Evolutionary conservation across 2,329 filamentous ascomycete genomes (phyloP), one percentile per base, ranked within the genome.

Genomic region (Leptographium galeiforme): DNA sequence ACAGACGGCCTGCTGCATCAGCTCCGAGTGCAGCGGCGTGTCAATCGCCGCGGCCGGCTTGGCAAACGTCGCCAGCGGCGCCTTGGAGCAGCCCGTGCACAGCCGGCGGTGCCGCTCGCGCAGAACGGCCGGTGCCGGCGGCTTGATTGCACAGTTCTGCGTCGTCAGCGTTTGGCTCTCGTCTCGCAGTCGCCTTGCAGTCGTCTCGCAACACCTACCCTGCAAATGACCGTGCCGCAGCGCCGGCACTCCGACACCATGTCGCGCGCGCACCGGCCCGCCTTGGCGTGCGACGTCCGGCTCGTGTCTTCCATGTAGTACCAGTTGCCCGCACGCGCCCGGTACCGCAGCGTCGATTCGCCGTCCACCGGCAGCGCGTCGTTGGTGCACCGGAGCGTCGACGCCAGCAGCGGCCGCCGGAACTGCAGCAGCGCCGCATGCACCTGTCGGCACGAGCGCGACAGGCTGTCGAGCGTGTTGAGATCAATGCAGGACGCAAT

Each of bases 81-180:
- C 83, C 57, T 81, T 82, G 34, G 81, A 77, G 65, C 91, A 96
- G 11, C 81, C 76, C 8, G 75, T 75, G 65, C 91, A 96, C 4
- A 96, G 77, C 25, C 91, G 80, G 50, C 91, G 85, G 64, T 94
- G 85, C 41, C 91, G 82, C 57, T 84, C 79, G 44, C 80, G 82
- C 40, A 95, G 74, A 25, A 81, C 75, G 36, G 76, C 72, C 2
- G 76, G 73, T 3, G 84, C 79, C 0, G 88, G 89, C 0, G 86
- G 82, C 67, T 96, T 95, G 62, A 88, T 85, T 7, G 84, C 84
- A 68, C 91, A 97, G 61, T 97, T 97, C 89, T 95, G 66, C 1
- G n/a, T n/a, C 46, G 41, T 53, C 18, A 51, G 44, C 49, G 25
- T 10, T 2, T 38, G 50, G 19, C 41, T 14, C 19, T 13, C 25